Evolutionary conservation across 2,329 filamentous ascomycete genomes (phyloP).

Genomic region (Cadophora sp.): DNA sequence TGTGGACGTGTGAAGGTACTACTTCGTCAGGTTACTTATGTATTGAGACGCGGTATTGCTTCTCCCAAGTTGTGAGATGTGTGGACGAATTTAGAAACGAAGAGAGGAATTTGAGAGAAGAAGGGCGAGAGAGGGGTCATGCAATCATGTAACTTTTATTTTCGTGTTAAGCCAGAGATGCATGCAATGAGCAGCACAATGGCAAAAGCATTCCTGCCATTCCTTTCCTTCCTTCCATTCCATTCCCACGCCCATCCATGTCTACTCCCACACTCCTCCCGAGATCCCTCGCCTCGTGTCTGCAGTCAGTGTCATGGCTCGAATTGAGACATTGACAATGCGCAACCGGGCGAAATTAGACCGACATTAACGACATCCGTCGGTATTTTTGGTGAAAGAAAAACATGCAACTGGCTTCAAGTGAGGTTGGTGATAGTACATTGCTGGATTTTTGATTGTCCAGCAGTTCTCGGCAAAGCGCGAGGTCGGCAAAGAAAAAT

Average conservation of each 20-base stretch:
- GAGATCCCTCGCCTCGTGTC: background rate
- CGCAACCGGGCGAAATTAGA: slow-evolving; percentile 12
- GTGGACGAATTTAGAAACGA: too few species aligned
- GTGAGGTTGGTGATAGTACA: slow-evolving; percentile 15
- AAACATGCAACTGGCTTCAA: slow-evolving; percentile 13
- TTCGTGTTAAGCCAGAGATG: slow-evolving; percentile 16
- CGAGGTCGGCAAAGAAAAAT: slow-evolving; percentile 23
- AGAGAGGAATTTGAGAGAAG: background rate
- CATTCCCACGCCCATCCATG: slow-evolving; percentile 2
- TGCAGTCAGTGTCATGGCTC: slow-evolving; percentile 1
- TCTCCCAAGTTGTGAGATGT: too few species aligned
- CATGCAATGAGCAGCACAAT: slow-evolving; percentile 13
- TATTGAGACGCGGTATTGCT: too few species aligned
- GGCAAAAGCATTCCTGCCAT: slow-evolving; percentile 10
- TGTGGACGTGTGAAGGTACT: background rate
- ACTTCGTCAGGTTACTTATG: background rate
- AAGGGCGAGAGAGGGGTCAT: background rate
- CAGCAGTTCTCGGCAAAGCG: slow-evolving; percentile 1
- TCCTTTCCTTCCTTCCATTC: slow-evolving; percentile 4
- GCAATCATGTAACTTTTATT: slow-evolving; percentile 24
- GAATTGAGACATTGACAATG: background rate
- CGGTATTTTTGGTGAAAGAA: slow-evolving; percentile 4
- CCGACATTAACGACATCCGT: slow-evolving; percentile 10
- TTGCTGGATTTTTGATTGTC: background rate
- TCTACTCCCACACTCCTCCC: slow-evolving; percentile 18